Evolutionary conservation across 768 basidiomycete genomes (phyloP).

Genomic region (Porphyrellus cyaneotinctus): DNA sequence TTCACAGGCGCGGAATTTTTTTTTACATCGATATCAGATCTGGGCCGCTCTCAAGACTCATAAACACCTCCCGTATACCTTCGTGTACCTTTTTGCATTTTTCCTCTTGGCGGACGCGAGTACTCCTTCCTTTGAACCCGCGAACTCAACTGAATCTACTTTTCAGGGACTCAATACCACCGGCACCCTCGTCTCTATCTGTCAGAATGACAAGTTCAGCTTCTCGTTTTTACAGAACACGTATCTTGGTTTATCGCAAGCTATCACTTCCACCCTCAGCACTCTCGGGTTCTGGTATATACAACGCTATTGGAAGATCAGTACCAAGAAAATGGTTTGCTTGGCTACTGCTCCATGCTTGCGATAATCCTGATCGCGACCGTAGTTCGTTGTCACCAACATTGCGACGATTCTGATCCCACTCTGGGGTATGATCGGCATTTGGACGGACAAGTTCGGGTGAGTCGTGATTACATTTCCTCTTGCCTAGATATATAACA

Average conservation of each 20-base stretch:
- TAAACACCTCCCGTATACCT: slow-evolving; percentile 75
- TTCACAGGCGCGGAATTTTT: no score
- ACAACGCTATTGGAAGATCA: slow-evolving; percentile 72
- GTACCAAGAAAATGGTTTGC: slow-evolving; percentile 75
- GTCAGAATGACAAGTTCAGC: slow-evolving; percentile 74
- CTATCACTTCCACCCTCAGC: slow-evolving; percentile 67
- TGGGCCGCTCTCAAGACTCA: slow-evolving; percentile 74
- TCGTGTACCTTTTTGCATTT: slow-evolving; percentile 71
- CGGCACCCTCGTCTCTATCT: slow-evolving; percentile 67
- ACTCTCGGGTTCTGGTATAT: slow-evolving; percentile 83
- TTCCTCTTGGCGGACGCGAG: slow-evolving; percentile 76
- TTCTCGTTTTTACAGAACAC: slow-evolving; percentile 83
- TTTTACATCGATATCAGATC: slow-evolving; percentile 44
- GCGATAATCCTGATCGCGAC: not conserved
- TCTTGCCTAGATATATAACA: slow-evolving; percentile 1
- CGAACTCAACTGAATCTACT: not conserved
- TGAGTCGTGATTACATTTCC: slow-evolving; percentile 27
- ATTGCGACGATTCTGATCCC: slow-evolving; percentile 74
- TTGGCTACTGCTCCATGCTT: no score
- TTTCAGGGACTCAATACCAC: slow-evolving; percentile 78
- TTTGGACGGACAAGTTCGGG: slow-evolving; percentile 77
- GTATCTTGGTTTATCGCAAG: slow-evolving; percentile 72
- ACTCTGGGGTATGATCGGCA: slow-evolving; percentile 82
- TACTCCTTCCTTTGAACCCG: slow-evolving; percentile 1
- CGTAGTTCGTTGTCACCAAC: slow-evolving; percentile 71